Evolutionary conservation across 1,139 yeast genomes (phyloP), one percentile per base, ranked within the genome.

Genomic region (Magnusiomyces tetraspermus): DNA sequence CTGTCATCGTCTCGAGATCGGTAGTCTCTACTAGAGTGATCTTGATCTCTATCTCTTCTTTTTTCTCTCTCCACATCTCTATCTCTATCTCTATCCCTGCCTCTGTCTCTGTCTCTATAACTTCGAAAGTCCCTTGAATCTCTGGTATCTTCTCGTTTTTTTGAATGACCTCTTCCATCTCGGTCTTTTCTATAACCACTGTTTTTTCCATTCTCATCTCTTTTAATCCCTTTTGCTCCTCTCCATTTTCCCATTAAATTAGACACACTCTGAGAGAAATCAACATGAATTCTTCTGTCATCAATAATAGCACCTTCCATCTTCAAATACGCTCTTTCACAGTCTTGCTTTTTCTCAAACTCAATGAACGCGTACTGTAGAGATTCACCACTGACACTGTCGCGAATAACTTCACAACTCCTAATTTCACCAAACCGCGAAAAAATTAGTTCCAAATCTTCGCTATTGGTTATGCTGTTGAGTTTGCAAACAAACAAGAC

Each of bases 281-380:
- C 88, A 49, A 83, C 84, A 56, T 79, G 79, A 28, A 83, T 76
- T 50, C 84, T 71, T 33, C 76, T 67, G 52, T 84, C 89, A 61
- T 83, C 89, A 42, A 83, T 79, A 47, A 82, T 61, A 8, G 79
- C 83, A 13, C 76, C 76, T 45, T 79, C 78, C 77, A 83, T 78
- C 60, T 77, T 78, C 51, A 71, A 67, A 61, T 79, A 83, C 0
- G 88, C 88, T 26, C 63, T 58, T 59, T 83, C 88, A 49, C 85
- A 82, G 43, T 74, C 73, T 38, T 67, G 67, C 55, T 71, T 70
- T 1, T 67, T 63, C 26, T 70, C 74, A 61, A 69, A 82, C 60
- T 82, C 85, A 26, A 83, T 76, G 57, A 83, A 83, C 1, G 82
- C 89, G 59, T 81, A 83, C 55, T 79, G 75, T 46, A 79, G 61